Percentiles rank a stretch among this genome's conserved stretches.
phyloP scores from a whole-genome alignment of 768 basidiomycete species.

The Cubamyces lactineus region DNA sequence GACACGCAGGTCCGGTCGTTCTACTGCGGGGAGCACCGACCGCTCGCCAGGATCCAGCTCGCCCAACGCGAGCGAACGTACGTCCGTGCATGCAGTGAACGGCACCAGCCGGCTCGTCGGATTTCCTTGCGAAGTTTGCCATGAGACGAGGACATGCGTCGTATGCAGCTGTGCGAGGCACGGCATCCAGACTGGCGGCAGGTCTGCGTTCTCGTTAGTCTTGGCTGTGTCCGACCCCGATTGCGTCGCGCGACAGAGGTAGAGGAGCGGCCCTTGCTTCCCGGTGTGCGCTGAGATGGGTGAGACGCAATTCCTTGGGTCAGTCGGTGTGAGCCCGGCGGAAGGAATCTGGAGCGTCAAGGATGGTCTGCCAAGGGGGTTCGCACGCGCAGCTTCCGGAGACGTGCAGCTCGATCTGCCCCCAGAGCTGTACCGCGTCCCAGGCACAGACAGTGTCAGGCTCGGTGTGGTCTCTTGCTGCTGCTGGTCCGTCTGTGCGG shows the following conservation, averaged over 20 bases:
- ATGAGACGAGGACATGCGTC: slow-evolving; percentile 52
- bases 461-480: not conserved
- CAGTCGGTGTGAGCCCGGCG: not conserved
- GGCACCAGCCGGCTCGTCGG: slow-evolving; percentile 50
- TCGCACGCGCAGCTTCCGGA: not conserved
- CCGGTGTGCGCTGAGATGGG: slow-evolving; percentile 24
- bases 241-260: slow-evolving; percentile 44
- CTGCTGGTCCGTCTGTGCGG: slow-evolving; percentile 16
- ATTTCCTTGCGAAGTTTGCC: slow-evolving; percentile 45
- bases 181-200: slow-evolving; percentile 51
- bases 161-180: slow-evolving; percentile 45
- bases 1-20: slow-evolving; percentile 48
- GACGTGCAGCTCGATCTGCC: not conserved
- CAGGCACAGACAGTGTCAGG: not conserved
- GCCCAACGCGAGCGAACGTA: slow-evolving; percentile 55
- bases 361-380: slow-evolving; percentile 1
- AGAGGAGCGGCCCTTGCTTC: slow-evolving; percentile 47
- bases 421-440: slow-evolving; percentile 8
- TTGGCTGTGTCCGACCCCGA: slow-evolving; percentile 20
- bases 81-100: slow-evolving; percentile 59
- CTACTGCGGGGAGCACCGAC: slow-evolving; percentile 41
- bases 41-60: slow-evolving; percentile 51
- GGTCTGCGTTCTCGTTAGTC: slow-evolving; percentile 9
- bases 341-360: slow-evolving; percentile 15
- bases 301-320: slow-evolving; percentile 31